Evolutionary conservation across 1,284 basidiomycete species (phyloP).

Genomic region (Leucocoprinus gongylophorus): DNA sequence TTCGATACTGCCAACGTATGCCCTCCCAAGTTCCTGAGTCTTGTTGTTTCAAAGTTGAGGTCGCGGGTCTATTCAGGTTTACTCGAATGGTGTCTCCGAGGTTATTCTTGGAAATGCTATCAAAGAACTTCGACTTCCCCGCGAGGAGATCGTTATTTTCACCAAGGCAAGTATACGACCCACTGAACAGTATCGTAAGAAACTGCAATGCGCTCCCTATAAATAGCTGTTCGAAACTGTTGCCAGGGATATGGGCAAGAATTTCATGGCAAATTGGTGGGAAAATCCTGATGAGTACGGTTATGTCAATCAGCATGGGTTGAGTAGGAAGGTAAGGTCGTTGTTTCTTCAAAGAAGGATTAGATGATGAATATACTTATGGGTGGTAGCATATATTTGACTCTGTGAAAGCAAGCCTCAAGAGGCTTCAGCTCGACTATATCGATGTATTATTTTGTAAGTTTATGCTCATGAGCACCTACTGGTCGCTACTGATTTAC

Average conservation of each 20-base stretch:
- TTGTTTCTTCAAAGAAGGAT: background rate
- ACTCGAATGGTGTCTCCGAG: constrained; percentile 55
- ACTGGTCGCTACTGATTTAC: background rate
- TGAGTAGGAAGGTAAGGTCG: constrained; percentile 30
- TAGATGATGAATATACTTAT: background rate
- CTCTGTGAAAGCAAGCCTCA: constrained; percentile 56
- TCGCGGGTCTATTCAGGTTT: constrained; percentile 26
- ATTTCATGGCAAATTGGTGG: constrained; percentile 10
- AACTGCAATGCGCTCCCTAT: background rate
- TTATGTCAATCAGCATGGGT: constrained; percentile 37
- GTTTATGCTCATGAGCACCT: background rate
- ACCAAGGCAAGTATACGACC: constrained; percentile 39
- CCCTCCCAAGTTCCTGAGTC: background rate
- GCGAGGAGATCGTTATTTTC: constrained; percentile 57
- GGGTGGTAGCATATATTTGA: constrained; percentile 48
- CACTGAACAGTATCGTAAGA: no score
- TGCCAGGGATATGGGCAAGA: constrained; percentile 24
- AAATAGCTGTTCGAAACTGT: constrained; percentile 18
- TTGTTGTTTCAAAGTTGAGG: background rate
- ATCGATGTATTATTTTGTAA: constrained; percentile 58
- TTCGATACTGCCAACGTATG: constrained; percentile 47
- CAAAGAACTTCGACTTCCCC: constrained; percentile 50
- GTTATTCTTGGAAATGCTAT: constrained; percentile 62
- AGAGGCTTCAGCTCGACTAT: constrained; percentile 61
- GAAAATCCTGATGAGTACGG: constrained; percentile 28